A percentile compares a stretch with the other conserved stretches of the same genome.
phyloP scores from a whole-genome alignment of 2,329 filamentous ascomycete genomes.

The Xylariaceae sp. region DNA sequence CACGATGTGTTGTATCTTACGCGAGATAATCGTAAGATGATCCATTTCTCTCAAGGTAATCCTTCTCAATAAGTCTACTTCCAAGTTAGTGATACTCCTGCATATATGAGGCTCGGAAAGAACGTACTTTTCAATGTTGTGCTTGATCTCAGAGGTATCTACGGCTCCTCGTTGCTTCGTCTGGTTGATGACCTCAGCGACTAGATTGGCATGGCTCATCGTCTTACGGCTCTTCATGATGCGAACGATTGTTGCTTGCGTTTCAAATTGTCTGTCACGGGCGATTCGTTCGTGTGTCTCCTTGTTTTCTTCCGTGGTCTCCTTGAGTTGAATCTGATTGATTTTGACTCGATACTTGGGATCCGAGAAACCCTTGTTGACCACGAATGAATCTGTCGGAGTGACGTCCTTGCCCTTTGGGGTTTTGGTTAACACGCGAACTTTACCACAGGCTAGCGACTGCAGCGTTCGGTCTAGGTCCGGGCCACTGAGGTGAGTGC shows the following conservation, averaged over 20 bases:
- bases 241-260: conserved; percentile 90
- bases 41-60: conserved; percentile 80
- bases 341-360: conserved; percentile 91
- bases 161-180: conserved; percentile 82
- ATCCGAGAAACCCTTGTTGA: conserved; percentile 73
- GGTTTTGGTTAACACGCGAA: conserved; percentile 75
- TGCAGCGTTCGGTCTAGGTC: conserved; percentile 89
- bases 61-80: conserved; percentile 80
- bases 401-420: conserved; percentile 80
- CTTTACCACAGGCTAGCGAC: conserved; percentile 86
- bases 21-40: conserved; percentile 66
- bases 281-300: conserved; percentile 86
- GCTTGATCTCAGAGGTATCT: conserved; percentile 84
- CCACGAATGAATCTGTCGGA: conserved; percentile 72
- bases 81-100: conserved; percentile 25
- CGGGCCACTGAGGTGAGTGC: conserved; percentile 66
- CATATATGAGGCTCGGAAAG: neutral
- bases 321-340: conserved; percentile 96
- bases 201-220: conserved; percentile 79
- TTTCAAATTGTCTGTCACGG: conserved; percentile 89
- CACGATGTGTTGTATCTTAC: conserved; percentile 31
- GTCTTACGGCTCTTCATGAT: conserved; percentile 94
- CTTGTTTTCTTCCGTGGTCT: conserved; percentile 92
- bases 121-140: conserved; percentile 87
- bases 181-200: conserved; percentile 86